Evolutionary conservation across 1,284 basidiomycete genomes (phyloP).

Genomic region (Afroboletus lepidellus): DNA sequence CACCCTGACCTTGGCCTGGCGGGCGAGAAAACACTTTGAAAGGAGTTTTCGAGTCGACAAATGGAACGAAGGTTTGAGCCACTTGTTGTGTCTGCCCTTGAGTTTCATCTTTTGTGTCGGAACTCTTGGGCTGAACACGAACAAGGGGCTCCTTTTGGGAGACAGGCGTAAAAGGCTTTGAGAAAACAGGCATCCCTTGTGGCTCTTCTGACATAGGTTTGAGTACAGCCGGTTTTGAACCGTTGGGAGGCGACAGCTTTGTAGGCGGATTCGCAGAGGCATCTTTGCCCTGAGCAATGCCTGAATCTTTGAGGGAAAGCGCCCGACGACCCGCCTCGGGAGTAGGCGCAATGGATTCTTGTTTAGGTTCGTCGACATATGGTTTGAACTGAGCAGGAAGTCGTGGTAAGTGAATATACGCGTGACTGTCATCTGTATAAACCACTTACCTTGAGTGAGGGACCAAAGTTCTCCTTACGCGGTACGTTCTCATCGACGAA

Average conservation of each 20-base stretch:
- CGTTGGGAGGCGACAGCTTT: slow-evolving; percentile 17
- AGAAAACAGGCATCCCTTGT: slow-evolving; percentile 45
- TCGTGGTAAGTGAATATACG: slow-evolving; percentile 2
- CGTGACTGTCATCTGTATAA: slow-evolving; percentile 2
- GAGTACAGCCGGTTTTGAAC: slow-evolving; percentile 33
- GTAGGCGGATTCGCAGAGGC: slow-evolving; percentile 6
- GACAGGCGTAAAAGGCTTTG: slow-evolving; percentile 61
- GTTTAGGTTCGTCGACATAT: slow-evolving; percentile 43
- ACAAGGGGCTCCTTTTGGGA: slow-evolving; percentile 38
- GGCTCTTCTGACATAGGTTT: slow-evolving; percentile 32
- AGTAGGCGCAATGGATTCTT: slow-evolving; percentile 22
- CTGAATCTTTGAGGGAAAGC: slow-evolving; percentile 39
- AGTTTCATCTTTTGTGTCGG: slow-evolving; percentile 19
- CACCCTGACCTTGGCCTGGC: slow-evolving; percentile 39
- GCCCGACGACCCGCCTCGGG: slow-evolving; percentile 36
- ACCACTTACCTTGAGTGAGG: slow-evolving; percentile 45
- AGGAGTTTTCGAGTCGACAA: slow-evolving; percentile 53
- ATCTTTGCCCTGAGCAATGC: slow-evolving; percentile 29
- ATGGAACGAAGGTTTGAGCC: slow-evolving; percentile 46
- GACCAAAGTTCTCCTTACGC: slow-evolving; percentile 47
- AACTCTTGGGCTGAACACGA: slow-evolving; percentile 24
- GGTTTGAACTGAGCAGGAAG: slow-evolving; percentile 42
- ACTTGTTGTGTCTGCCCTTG: slow-evolving; percentile 17
- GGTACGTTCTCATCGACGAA: slow-evolving; percentile 60
- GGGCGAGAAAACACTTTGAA: slow-evolving; percentile 75